Base-by-base conservation (phyloP, 2,329 filamentous ascomycete genomes). In the Shiraia sp. region DNA sequence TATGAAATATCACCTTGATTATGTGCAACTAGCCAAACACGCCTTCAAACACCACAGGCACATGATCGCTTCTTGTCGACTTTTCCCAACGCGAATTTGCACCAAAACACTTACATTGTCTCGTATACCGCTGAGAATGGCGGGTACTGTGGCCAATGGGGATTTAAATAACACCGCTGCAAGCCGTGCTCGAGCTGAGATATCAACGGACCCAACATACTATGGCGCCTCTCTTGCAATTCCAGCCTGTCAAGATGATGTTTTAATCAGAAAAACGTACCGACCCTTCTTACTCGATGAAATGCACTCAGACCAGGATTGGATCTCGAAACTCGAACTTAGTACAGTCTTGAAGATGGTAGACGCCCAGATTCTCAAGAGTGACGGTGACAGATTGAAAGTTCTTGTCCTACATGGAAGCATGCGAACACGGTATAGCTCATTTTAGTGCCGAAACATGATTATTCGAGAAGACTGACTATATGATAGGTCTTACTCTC, bases 401-500 rank as follows among this genome's bases (percentile, higher is more conserved):
- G 75, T 86, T 2, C 66, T 86, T 1, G 79, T 86, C 0, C 60
- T 86, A 0, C 81, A 82, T 57, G 82, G 83, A 1, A 85, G 81
- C 56, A 64, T 85, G 28, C 70, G 81, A 8, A 65, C 62, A 45
- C 57, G 72, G 56, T 68, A 61, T 66, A 65, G 68, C 36, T 47
- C 48, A 40, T 12, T 22, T 23, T 36, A 8, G 25, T 32, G 1
- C 9, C 19, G 10, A 26, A 6, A 13, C 2, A 6, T 1, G 4
- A 3, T 13, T 29, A 27, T 24, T n/a, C 10, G 10, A n/a, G n/a
- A n/a, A 34, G 29, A 24, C 41, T 54, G 25, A 54, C 14, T 7
- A 7, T 4, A 6, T 7, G 32, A n/a, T 40, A 77, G 79, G 19
- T 86, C 83, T 1, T 86, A 81, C 55, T 85, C 81, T 0, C 69